Evolutionary conservation across 352 stramenopile species (phyloP), one percentile per base, ranked within the genome.

Genomic region (Phytophthora hybrid): DNA sequence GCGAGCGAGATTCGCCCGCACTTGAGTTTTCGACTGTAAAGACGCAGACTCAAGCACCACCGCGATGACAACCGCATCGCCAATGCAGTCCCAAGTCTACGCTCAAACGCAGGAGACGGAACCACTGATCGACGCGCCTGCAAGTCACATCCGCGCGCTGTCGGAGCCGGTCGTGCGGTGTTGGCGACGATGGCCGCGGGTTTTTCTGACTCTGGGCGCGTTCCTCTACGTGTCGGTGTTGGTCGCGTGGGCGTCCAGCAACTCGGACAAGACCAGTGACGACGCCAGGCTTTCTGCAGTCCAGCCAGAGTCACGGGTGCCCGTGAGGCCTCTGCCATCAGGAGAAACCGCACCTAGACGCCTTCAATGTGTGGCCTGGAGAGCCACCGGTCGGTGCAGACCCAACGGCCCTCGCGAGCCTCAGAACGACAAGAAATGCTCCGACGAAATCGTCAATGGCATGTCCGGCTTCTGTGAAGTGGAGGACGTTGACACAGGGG

Each of bases 401-500:
- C 66, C 74, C 37, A 70, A 69, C 51, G 74, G 74, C 2, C 71
- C 70, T 7, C 71, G 71, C 2, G 52, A 76, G 1, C 62, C 74
- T 3, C 44, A 68, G 34, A 70, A 64, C 19, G 74, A 78, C 58
- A 69, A 66, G 37, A 59, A 16, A 10, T 81, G 70, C 47, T 58
- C 71, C 37, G 31, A 69, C 5, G 18, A 47, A 2, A 64, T 81
- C 23, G 37, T 49, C 10, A 26, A 54, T n/a, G 77, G 77, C 13
- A 65, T 76, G 44, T 76, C 77, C 11, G 84, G 82, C 46, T 91
- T 79, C 59, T 76, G 69, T 37, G 69, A 76, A 31, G 63, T 76
- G 23, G 59, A 77, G 51, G 71, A 87, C 52, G 65, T 73, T 7
- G 59, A 66, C 21, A 74, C 74, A 0, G 79, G 80, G 11, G 60